phyloP scores from a whole-genome alignment of 352 stramenopile genomes.

The Blastocystis sp. region DNA sequence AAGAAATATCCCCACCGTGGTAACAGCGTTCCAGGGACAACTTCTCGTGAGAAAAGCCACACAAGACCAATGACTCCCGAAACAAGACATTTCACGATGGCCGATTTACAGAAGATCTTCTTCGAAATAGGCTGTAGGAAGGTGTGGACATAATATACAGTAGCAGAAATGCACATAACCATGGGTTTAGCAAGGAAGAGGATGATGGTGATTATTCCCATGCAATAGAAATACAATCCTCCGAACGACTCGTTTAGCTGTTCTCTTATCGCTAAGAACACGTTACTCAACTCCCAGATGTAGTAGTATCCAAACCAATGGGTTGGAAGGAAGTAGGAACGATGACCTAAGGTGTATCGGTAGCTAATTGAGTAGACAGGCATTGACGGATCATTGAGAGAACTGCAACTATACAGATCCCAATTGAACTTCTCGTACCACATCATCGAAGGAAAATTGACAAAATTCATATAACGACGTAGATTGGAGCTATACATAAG shows the following conservation, averaged over 20 bases:
- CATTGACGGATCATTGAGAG: not conserved
- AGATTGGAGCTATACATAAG: not conserved
- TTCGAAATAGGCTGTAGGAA: not conserved
- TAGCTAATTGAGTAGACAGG: slow-evolving; percentile 54
- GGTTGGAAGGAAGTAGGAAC: slow-evolving; percentile 45
- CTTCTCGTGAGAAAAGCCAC: not conserved
- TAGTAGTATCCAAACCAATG: slow-evolving; percentile 45
- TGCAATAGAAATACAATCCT: not conserved
- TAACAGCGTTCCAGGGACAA: not conserved
- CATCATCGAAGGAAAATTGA: slow-evolving; percentile 46
- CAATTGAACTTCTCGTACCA: slow-evolving; percentile 62
- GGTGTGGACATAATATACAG: not conserved
- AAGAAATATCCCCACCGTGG: slow-evolving; percentile 1
- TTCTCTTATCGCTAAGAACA: not conserved
- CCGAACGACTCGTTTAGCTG: slow-evolving; percentile 39
- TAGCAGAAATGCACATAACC: not conserved
- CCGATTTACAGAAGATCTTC: not conserved
- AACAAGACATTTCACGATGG: not conserved
- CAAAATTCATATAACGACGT: slow-evolving; percentile 40
- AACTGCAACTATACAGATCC: slow-evolving; percentile 48
- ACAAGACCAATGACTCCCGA: not conserved
- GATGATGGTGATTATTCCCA: not conserved
- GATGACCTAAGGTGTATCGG: slow-evolving; percentile 35
- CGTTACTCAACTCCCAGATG: slow-evolving; percentile 12
- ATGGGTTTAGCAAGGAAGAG: not conserved